Evolutionary conservation across 2,329 filamentous ascomycete species (phyloP).

Genomic region (Alternaria infectoria): DNA sequence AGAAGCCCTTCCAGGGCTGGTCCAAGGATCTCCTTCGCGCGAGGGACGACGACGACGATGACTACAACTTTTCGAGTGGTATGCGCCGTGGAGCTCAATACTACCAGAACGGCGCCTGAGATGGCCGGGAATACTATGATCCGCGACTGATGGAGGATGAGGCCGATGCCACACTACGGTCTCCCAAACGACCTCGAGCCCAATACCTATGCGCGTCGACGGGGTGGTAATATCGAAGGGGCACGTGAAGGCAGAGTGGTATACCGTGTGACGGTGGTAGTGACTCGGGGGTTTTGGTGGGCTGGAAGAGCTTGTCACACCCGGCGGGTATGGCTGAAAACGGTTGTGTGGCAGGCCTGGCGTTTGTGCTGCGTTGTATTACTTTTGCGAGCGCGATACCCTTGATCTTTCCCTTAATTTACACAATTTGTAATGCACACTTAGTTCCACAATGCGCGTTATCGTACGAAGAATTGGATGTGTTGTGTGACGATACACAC

Average conservation of each 20-base stretch:
- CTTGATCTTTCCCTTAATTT: neutral
- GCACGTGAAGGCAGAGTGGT: neutral
- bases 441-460: neutral
- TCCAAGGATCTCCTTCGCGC: conserved; percentile 41
- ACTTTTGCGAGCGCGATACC: neutral
- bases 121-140: neutral
- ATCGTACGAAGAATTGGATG: neutral
- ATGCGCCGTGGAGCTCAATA: conserved; percentile 23
- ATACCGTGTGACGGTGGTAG: neutral
- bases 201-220: neutral
- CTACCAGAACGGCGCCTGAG: conserved; percentile 7
- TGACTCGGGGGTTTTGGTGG: neutral
- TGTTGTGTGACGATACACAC: neutral
- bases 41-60: conserved; percentile 42
- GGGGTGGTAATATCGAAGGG: neutral
- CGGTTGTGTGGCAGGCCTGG: neutral
- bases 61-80: conserved; percentile 45
- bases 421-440: neutral
- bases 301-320: neutral
- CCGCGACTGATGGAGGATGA: neutral
- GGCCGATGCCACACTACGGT: neutral
- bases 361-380: neutral
- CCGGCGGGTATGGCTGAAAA: neutral
- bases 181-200: neutral
- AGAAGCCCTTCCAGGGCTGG: conserved; percentile 47